These are phyloP conservation scores for Neurospora sp. DNA, from an alignment of 495 filamentous ascomycete genomes.

Conservation along the genomic window DNA sequence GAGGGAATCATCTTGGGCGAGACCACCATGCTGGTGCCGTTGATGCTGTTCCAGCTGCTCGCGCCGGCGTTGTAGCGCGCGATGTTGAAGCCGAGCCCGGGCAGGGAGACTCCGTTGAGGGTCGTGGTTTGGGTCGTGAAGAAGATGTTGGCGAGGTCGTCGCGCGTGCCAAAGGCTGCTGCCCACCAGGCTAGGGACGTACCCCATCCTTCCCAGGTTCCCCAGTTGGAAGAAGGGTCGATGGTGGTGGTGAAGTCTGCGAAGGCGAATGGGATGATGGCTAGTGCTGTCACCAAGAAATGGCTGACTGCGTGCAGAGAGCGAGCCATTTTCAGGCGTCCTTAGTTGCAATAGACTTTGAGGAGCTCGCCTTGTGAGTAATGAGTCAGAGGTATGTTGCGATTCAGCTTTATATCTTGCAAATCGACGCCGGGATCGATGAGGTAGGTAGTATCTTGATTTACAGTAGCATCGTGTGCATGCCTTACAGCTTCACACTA, in stretches of 20 bases:
- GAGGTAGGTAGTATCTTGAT: neutral
- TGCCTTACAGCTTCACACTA: neutral
- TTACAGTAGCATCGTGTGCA: neutral
- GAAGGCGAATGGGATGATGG: neutral
- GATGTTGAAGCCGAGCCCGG: slow-evolving; percentile 31
- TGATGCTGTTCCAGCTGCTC: slow-evolving; percentile 20
- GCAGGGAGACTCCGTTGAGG: slow-evolving; percentile 17
- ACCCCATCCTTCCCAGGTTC: slow-evolving; percentile 33
- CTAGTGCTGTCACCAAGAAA: neutral
- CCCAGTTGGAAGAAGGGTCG: slow-evolving; percentile 21
- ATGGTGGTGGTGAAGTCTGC: slow-evolving; percentile 25
- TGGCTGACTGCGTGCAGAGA: neutral
- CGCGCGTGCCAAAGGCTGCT: slow-evolving; percentile 21
- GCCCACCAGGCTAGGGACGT: slow-evolving; percentile 34
- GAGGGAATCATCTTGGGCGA: slow-evolving; percentile 25
- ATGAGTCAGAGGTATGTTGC: neutral
- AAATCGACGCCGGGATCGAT: too few relatives aligned
- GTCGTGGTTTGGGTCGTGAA: slow-evolving; percentile 17
- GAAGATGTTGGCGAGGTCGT: slow-evolving; percentile 28
- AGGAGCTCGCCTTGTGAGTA: neutral
- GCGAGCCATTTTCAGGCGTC: neutral
- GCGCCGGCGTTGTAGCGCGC: slow-evolving; percentile 31
- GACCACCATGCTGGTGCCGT: slow-evolving; percentile 24
- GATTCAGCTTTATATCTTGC: neutral
- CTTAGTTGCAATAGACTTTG: neutral